Percentiles rank a stretch among this genome's conserved stretches.
Evolutionary conservation across 2,329 filamentous ascomycete genomes (phyloP).

Genomic region (Pyrenophora graminea): DNA sequence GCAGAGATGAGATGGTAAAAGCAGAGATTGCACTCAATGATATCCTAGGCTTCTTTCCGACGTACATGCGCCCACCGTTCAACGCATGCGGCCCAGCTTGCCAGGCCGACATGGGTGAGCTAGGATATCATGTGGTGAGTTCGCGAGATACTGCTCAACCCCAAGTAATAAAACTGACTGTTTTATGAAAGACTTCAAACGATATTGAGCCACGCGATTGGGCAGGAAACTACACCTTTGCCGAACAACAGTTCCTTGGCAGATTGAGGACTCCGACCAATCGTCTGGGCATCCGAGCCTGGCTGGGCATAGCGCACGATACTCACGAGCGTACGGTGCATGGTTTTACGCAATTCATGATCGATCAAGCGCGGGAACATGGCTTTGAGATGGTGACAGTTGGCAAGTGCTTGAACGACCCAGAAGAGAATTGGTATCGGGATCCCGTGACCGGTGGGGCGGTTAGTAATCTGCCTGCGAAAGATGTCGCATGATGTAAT

Average conservation of each 20-base stretch:
- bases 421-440: constrained; percentile 58
- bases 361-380: not conserved
- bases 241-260: not conserved
- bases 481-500: not conserved
- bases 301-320: constrained; percentile 4
- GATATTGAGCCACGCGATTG: constrained; percentile 1
- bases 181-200: not conserved
- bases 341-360: constrained; percentile 9
- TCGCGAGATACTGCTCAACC: constrained; percentile 1
- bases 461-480: not conserved
- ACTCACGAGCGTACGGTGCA: constrained; percentile 2
- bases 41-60: no score
- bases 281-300: not conserved
- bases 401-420: constrained; percentile 62
- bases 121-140: constrained; percentile 55
- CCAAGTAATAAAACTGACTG: not conserved
- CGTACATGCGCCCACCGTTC: no score
- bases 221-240: constrained; percentile 3
- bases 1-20: no score
- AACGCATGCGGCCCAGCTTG: constrained; percentile 21
- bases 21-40: no score
- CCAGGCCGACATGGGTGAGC: constrained; percentile 44
- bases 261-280: not conserved
- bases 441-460: constrained; percentile 8
- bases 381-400: constrained; percentile 54